These are phyloP conservation scores for Fusarium anguioides DNA, from an alignment of 2,329 filamentous ascomycete genomes.

Conservation along the genomic window DNA sequence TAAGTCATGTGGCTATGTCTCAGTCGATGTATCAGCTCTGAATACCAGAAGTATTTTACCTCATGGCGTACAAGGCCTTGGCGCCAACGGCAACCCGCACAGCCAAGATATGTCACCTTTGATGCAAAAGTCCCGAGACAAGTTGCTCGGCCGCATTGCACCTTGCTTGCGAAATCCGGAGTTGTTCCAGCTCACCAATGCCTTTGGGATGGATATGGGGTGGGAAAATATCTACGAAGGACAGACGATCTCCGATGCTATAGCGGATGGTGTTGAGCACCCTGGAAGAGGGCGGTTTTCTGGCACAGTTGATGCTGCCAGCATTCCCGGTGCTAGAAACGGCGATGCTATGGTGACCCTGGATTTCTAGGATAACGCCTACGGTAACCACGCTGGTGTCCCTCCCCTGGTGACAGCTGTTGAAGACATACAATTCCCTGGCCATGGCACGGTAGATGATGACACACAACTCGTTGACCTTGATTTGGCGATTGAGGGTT, in stretches of 20 bases:
- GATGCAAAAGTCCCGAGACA: slow-evolving; percentile 54
- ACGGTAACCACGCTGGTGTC: not conserved
- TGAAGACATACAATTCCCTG: not conserved
- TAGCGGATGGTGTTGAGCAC: slow-evolving; percentile 49
- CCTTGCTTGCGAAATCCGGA: slow-evolving; percentile 48
- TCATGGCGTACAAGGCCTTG: slow-evolving; percentile 35
- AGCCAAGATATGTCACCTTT: slow-evolving; percentile 38
- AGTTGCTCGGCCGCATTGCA: slow-evolving; percentile 51
- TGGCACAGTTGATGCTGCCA: slow-evolving; percentile 46
- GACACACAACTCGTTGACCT: not conserved
- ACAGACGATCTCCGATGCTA: slow-evolving; percentile 48
- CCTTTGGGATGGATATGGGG: slow-evolving; percentile 52
- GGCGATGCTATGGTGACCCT: not conserved
- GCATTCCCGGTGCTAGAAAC: slow-evolving; percentile 3
- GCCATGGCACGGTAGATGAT: too few species aligned
- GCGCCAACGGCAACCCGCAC: slow-evolving; percentile 38
- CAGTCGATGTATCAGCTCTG: slow-evolving; percentile 52
- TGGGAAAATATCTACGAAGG: slow-evolving; percentile 53
- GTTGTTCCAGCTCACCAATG: slow-evolving; percentile 41
- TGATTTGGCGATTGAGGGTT: not conserved
- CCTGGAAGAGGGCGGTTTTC: slow-evolving; percentile 56
- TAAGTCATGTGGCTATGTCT: slow-evolving; percentile 71
- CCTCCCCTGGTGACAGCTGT: too few species aligned
- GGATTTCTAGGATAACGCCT: slow-evolving; percentile 5
- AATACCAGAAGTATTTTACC: slow-evolving; percentile 53